A percentile compares a stretch with the other conserved stretches of the same genome.
These are phyloP conservation scores for Pleoardoris graminearum DNA, from an alignment of 2,329 filamentous ascomycete genomes.

Conservation along the genomic window DNA sequence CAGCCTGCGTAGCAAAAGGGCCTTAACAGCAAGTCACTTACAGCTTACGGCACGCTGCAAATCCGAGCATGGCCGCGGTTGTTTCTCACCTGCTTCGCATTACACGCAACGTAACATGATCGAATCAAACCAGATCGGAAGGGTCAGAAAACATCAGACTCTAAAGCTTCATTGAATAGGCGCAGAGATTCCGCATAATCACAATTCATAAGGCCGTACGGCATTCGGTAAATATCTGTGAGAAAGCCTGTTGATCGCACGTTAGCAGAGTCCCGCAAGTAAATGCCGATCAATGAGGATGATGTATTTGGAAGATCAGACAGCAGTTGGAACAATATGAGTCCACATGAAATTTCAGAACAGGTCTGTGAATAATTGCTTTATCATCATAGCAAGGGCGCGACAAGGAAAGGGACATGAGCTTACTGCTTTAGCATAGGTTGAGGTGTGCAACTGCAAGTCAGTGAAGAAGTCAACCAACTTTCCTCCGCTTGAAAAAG, in stretches of 20 bases:
- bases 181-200: too few species aligned
- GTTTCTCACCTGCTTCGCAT: too few species aligned
- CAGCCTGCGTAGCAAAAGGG: too few species aligned
- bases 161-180: too few species aligned
- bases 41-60: too few species aligned
- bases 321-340: constrained; percentile 78
- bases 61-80: too few species aligned
- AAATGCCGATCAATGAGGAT: background rate
- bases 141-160: too few species aligned
- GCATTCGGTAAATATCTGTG: background rate
- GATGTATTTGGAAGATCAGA: constrained; percentile 59
- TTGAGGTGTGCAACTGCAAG: background rate
- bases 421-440: constrained; percentile 26
- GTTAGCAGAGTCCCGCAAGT: background rate
- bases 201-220: too few species aligned
- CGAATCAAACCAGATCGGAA: too few species aligned
- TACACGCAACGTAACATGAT: too few species aligned
- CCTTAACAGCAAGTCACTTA: too few species aligned
- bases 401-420: constrained; percentile 10
- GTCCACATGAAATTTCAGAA: constrained; percentile 75
- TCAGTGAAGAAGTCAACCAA: constrained; percentile 4
- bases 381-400: constrained; percentile 56
- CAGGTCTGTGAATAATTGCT: constrained; percentile 78
- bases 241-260: background rate
- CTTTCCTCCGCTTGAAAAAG: constrained; percentile 68